Percentiles rank a stretch among this genome's conserved stretches.
Evolutionary conservation across 2,329 filamentous ascomycete genomes (phyloP).

Genomic region (Epichloe sp.): DNA sequence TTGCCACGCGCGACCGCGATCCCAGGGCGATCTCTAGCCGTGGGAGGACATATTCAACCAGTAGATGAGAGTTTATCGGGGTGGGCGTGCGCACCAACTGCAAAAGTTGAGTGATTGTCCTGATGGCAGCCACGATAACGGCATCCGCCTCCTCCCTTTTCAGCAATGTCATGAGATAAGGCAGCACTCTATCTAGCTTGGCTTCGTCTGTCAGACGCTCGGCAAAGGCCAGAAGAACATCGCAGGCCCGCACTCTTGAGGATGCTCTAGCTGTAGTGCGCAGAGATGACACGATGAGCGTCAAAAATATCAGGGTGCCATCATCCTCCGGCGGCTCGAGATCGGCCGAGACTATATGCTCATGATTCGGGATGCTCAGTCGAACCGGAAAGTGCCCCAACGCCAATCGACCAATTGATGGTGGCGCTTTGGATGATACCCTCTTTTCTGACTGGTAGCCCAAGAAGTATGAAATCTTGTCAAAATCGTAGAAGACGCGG

Average conservation of each 20-base stretch:
- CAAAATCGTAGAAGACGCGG: constrained; percentile 84
- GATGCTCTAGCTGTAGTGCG: constrained; percentile 79
- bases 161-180: constrained; percentile 74
- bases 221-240: constrained; percentile 81
- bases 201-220: constrained; percentile 89
- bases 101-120: constrained; percentile 78
- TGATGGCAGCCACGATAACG: constrained; percentile 73
- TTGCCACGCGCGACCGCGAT: constrained; percentile 34
- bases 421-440: constrained; percentile 13
- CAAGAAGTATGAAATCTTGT: constrained; percentile 93
- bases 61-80: constrained; percentile 55
- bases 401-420: constrained; percentile 29
- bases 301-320: constrained; percentile 84
- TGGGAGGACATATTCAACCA: constrained; percentile 55
- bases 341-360: constrained; percentile 51
- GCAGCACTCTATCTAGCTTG: constrained; percentile 83
- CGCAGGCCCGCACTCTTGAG: constrained; percentile 79
- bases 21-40: constrained; percentile 43
- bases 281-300: constrained; percentile 75
- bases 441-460: constrained; percentile 51
- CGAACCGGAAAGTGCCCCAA: constrained; percentile 64
- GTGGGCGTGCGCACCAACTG: constrained; percentile 83
- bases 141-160: constrained; percentile 64
- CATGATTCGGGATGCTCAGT: constrained; percentile 75
- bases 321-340: constrained; percentile 60